Evolutionary conservation across 495 filamentous ascomycete genomes (phyloP).

Genomic region (Penicillium cinerascens): DNA sequence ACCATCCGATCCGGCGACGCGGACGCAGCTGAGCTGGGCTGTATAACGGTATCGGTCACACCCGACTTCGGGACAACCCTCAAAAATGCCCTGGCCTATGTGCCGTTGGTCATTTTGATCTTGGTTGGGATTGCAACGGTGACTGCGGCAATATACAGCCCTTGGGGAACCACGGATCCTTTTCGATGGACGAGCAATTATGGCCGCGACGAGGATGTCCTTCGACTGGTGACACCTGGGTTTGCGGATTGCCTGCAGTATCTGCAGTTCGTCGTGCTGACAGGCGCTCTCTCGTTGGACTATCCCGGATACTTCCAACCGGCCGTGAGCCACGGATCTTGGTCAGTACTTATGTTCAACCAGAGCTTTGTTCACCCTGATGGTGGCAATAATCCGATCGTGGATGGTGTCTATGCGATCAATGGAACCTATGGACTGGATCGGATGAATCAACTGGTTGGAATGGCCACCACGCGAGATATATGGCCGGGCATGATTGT

Average conservation of each 20-base stretch:
- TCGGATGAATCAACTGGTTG: constrained; percentile 75
- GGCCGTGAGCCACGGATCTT: constrained; percentile 77
- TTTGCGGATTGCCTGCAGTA: constrained; percentile 98
- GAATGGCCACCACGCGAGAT: constrained; percentile 70
- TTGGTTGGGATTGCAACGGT: constrained; percentile 78
- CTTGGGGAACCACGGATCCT: constrained; percentile 85
- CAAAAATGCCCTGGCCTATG: constrained; percentile 65
- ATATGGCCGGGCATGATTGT: constrained; percentile 91
- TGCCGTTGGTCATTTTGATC: constrained; percentile 74
- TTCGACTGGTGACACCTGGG: constrained; percentile 90
- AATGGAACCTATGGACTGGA: constrained; percentile 75
- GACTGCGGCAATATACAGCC: constrained; percentile 81
- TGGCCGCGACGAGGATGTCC: constrained; percentile 85
- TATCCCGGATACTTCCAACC: constrained; percentile 97
- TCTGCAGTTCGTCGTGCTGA: constrained; percentile 87
- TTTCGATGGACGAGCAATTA: constrained; percentile 97
- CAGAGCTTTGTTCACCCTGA: constrained; percentile 75
- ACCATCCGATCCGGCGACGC: constrained; percentile 69
- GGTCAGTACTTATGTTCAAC: constrained; percentile 92
- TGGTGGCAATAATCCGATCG: constrained; percentile 57
- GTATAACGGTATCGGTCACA: constrained; percentile 75
- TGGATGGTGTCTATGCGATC: constrained; percentile 78
- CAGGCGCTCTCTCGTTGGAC: constrained; percentile 76
- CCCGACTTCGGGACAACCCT: constrained; percentile 68
- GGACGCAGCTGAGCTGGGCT: constrained; percentile 61